phyloP scores from a whole-genome alignment of 306 rosid species.

The Clitoria ternatea region DNA sequence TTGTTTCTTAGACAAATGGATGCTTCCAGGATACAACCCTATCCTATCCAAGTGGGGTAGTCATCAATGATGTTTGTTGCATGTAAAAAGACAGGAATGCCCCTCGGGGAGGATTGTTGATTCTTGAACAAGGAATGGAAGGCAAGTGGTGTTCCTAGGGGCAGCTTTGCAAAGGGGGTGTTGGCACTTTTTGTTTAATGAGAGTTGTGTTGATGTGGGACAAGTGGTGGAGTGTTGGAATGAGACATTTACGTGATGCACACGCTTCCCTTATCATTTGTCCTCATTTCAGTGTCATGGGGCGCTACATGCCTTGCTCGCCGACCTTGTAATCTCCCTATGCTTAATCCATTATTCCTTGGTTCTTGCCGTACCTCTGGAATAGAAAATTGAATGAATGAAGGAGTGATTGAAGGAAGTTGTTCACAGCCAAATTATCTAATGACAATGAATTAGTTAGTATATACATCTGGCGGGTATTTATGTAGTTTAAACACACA shows the following conservation, averaged over 20 bases:
- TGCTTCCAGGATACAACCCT: conserved; percentile 27
- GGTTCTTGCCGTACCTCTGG: neutral
- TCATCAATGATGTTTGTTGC: neutral
- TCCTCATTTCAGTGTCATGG: conserved; percentile 18
- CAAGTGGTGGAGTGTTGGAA: conserved; percentile 31
- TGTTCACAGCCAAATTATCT: neutral
- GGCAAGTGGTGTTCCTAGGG: neutral
- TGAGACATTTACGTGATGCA: conserved; percentile 27
- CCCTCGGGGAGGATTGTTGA: neutral
- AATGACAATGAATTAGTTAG: no score
- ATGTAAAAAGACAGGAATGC: neutral
- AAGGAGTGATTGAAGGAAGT: neutral
- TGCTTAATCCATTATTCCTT: conserved; percentile 1
- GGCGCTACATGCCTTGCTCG: neutral
- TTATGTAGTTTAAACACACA: no score
- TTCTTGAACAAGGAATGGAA: neutral
- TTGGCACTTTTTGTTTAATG: neutral
- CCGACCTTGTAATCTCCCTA: conserved; percentile 26
- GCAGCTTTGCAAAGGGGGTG: neutral
- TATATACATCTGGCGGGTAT: no score
- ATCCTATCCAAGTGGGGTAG: conserved; percentile 14
- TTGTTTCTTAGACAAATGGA: neutral
- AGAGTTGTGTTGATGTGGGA: conserved; percentile 8
- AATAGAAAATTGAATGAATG: neutral
- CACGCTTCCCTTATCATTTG: conserved; percentile 25